Evolutionary conservation across 768 basidiomycete genomes (phyloP), one percentile per base, ranked within the genome.

Genomic region (Collybiopsis luxurians): DNA sequence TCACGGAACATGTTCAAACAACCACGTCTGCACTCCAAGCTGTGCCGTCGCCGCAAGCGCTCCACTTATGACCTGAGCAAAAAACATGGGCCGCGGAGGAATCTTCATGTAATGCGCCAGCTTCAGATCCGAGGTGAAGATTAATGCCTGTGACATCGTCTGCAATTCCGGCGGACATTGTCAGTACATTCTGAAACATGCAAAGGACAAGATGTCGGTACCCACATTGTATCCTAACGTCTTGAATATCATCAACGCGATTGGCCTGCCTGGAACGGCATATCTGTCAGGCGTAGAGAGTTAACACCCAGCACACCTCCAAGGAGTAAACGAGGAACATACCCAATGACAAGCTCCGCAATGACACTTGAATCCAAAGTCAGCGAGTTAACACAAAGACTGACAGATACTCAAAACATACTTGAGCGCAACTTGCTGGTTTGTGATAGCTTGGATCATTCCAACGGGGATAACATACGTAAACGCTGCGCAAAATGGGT

Each of bases 381-480:
- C 27, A 26, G 27, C 15, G 6, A 51, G 45, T 5, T 12, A 27
- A 39, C 3, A 38, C 36, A 24, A 9, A n/a, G 6, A 34, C 31
- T 6, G 31, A 6, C 31, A 34, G 13, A 34, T 6, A 12, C 36
- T 4, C 13, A 23, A 23, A 4, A 65, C 74, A 53, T 46, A 79
- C 78, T 79, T 79, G 48, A 79, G 67, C 36, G 65, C 87, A 54
- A 90, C 77, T 69, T 90, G 86, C 63, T 88, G 85, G 68, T 92
- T 92, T 28, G 90, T 92, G 60, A 90, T 82, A 1, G 89, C 88
- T 62, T 90, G 85, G 58, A 92, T 89, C 81, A 90, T 85, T 60
- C 76, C 75, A 23, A 57, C 27, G 19, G 56, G 56, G 36, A 57
- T 51, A 19, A 44, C 40, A 50, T 50, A 57, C n/a, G 34, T 30